Base-by-base conservation (phyloP, 2,329 filamentous ascomycete genomes). In the Amesomyces nigricolor region DNA sequence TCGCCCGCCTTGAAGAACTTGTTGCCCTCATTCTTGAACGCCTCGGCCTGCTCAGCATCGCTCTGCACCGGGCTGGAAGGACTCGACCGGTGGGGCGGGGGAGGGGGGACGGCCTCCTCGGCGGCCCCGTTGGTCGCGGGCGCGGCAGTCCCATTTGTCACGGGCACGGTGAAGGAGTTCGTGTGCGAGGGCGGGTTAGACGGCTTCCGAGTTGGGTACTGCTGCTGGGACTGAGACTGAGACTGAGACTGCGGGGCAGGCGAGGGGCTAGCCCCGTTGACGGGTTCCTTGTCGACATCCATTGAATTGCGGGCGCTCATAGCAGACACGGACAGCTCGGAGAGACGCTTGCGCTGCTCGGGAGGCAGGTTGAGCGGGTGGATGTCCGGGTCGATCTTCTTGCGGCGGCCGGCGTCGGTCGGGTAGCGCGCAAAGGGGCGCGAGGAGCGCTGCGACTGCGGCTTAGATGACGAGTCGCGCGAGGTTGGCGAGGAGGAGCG, bases 1-100 rank as follows among this genome's bases (percentile, higher is more conserved):
- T 96, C 89, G 69, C 87, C 89, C 61, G 91, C 89, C 77, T 96
- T 97, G 81, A 96, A 99, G 68, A 89, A 92, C 67, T 94, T 94
- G 76, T 99, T 99, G 57, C 94, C 94, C 2, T 89, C 83, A 64
- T 88, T 83, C 78, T 99, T 99, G 81, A 87, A 96, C 11, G 84
- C 79, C 74, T 99, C 94, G 26, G 92, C 90, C 68, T 96, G 89
- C 52, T 92, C 88, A 42, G 74, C 71, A 22, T 77, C 70, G 37
- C 73, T 77, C 44, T 77, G 74, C 48, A 75, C 73, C 43, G 81
- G 82, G 68, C 79, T 85, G 53, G 78, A 78, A 44, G 81, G 80
- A 66, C 79, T 82, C 29, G 81, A 83, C 65, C 81, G 79, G 73
- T 91, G 88, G 57, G 87, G 88, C 50, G 88, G 88, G 51, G 88